phyloP scores from a whole-genome alignment of 139 green algal species.

The Micromonas pusilla region DNA sequence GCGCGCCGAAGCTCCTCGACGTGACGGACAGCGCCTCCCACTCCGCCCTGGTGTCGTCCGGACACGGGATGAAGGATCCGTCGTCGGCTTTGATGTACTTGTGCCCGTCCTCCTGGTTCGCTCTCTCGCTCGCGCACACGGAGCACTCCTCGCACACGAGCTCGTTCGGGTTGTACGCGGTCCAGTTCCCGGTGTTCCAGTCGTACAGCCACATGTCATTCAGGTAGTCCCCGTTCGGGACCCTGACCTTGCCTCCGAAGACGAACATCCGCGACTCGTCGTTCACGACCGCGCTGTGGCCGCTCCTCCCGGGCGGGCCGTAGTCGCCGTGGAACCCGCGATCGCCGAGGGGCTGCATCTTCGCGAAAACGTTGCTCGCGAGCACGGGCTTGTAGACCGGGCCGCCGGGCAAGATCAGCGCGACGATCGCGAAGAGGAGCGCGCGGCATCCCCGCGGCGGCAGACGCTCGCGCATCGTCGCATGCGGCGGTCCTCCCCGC shows the following conservation, averaged over 20 bases:
- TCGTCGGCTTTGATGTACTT: conserved; percentile 13
- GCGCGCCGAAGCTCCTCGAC: neutral
- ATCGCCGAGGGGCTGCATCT: neutral
- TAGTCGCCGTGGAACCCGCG: conserved; percentile 14
- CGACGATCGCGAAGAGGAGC: neutral
- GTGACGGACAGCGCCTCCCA: neutral
- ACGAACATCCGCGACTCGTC: conserved; percentile 18
- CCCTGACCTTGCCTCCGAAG: conserved; percentile 7
- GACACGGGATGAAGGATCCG: neutral
- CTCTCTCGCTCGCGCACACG: neutral
- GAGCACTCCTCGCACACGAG: conserved; percentile 29
- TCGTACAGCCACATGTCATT: conserved; percentile 34
- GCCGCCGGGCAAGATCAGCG: neutral
- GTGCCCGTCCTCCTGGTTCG: conserved; percentile 12
- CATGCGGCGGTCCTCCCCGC: too few relatives aligned
- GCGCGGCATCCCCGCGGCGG: too few relatives aligned
- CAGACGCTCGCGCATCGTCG: too few relatives aligned
- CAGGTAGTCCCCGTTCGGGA: conserved; percentile 22
- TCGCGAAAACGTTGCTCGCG: neutral
- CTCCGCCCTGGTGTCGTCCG: neutral
- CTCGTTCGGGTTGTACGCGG: conserved; percentile 20
- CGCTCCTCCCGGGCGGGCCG: conserved; percentile 6
- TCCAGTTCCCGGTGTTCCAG: conserved; percentile 25
- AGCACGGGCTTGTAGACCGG: neutral
- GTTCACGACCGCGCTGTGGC: conserved; percentile 15